A percentile compares a stretch with the other conserved stretches of the same genome.
Conservation (phyloP, 441 rosid genomes). For the Bocquillonia castaneifolia region DNA sequence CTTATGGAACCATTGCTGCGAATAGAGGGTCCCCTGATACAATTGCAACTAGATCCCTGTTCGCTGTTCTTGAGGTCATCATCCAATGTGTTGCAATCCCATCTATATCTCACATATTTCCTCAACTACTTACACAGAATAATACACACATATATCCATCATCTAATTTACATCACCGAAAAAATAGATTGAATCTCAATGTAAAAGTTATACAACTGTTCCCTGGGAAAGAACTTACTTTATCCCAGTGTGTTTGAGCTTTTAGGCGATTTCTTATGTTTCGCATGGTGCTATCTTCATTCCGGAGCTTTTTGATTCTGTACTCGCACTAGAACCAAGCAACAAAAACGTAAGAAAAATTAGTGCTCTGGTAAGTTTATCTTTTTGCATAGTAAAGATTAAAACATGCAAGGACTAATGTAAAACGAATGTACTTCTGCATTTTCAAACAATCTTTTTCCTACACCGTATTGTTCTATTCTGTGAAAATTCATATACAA, state of each 20-base stretch:
- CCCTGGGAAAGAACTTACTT: constrained; percentile 44
- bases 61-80: constrained; percentile 28
- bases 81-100: constrained; percentile 55
- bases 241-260: constrained; percentile 83
- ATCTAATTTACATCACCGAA: constrained; percentile 11
- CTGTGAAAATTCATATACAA: neutral
- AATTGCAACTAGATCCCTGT: constrained; percentile 32
- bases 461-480: neutral
- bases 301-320: constrained; percentile 74
- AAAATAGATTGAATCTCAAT: constrained; percentile 10
- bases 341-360: constrained; percentile 8
- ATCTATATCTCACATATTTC: constrained; percentile 82
- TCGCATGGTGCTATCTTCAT: constrained; percentile 71
- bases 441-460: constrained; percentile 4
- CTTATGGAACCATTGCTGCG: constrained; percentile 33
- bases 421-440: neutral
- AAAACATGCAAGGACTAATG: neutral
- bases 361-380: neutral
- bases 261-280: constrained; percentile 57
- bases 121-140: constrained; percentile 56
- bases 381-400: neutral
- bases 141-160: constrained; percentile 10
- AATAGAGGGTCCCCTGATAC: constrained; percentile 36
- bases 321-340: constrained; percentile 60
- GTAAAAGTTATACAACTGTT: neutral